Conservation (phyloP, 1,284 basidiomycete species). For the Apiotrichum gamsii region DNA sequence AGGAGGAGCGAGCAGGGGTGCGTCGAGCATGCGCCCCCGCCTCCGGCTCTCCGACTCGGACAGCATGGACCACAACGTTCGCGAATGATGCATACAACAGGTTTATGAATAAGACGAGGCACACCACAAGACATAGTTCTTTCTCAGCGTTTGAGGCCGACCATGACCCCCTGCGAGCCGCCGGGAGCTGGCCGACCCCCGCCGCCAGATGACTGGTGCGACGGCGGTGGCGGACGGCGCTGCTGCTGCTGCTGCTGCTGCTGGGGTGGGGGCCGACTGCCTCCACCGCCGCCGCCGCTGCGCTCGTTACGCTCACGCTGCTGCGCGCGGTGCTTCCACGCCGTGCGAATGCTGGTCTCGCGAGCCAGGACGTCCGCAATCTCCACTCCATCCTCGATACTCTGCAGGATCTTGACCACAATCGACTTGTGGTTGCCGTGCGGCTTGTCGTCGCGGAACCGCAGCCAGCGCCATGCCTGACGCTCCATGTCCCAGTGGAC, state of each 20-base stretch:
- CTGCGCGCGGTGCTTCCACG: conserved; percentile 40
- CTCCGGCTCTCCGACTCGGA: too few species aligned
- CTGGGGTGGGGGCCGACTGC: conserved; percentile 10
- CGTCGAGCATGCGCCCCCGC: too few species aligned
- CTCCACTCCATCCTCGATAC: conserved; percentile 85
- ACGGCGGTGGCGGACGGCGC: conserved; percentile 1
- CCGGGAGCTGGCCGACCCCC: too few species aligned
- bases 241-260: neutral
- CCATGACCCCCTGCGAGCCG: conserved; percentile 20
- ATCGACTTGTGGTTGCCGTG: conserved; percentile 77
- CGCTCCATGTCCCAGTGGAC: conserved; percentile 72
- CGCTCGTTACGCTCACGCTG: too few species aligned
- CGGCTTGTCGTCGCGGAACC: conserved; percentile 86
- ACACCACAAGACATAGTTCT: neutral
- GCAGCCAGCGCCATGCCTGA: conserved; percentile 77
- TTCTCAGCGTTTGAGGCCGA: conserved; percentile 28
- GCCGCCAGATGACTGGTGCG: neutral
- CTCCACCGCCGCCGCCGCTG: conserved; percentile 4
- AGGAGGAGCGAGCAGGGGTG: too few species aligned
- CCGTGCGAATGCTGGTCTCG: conserved; percentile 33
- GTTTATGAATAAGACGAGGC: neutral
- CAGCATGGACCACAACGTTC: too few species aligned
- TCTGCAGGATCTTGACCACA: conserved; percentile 77
- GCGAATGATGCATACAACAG: neutral
- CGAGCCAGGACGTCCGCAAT: conserved; percentile 58